phyloP scores from a whole-genome alignment of 495 filamentous ascomycete species.

The Penicillium odoratum region DNA sequence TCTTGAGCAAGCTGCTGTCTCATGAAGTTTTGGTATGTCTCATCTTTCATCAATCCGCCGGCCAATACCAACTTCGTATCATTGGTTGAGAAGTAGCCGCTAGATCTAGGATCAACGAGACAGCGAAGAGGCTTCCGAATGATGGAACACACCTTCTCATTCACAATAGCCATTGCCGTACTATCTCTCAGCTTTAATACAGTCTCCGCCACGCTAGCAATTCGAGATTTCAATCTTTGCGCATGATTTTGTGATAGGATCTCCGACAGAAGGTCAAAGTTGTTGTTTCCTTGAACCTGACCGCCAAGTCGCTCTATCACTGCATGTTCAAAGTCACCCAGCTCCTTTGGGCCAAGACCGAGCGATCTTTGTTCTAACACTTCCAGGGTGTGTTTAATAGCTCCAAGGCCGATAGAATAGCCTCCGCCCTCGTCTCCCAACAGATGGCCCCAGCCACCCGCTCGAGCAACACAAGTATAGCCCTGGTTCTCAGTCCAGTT shows the following conservation, averaged over 20 bases:
- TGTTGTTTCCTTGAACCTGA: background rate
- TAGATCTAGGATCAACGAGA: slow-evolving; percentile 18
- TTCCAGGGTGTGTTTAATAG: slow-evolving; percentile 29
- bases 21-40: slow-evolving; percentile 17
- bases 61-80: slow-evolving; percentile 25
- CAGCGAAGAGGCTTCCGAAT: slow-evolving; percentile 23
- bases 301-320: slow-evolving; percentile 18
- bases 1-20: slow-evolving; percentile 7
- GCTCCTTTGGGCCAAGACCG: slow-evolving; percentile 4
- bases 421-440: slow-evolving; percentile 41
- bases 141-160: slow-evolving; percentile 16
- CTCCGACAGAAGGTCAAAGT: slow-evolving; percentile 24
- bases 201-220: slow-evolving; percentile 24
- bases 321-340: slow-evolving; percentile 17
- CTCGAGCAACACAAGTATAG: slow-evolving; percentile 25
- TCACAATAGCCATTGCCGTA: slow-evolving; percentile 22
- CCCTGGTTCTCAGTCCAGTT: slow-evolving; percentile 12
- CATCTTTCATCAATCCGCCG: slow-evolving; percentile 29
- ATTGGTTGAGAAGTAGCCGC: slow-evolving; percentile 15
- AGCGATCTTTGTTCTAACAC: slow-evolving; percentile 21
- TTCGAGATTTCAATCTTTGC: slow-evolving; percentile 22
- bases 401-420: slow-evolving; percentile 35
- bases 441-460: slow-evolving; percentile 40
- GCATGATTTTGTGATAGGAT: slow-evolving; percentile 16
- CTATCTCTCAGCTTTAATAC: slow-evolving; percentile 16